phyloP scores from a whole-genome alignment of 768 basidiomycete species.

The Tricholoma terreum region DNA sequence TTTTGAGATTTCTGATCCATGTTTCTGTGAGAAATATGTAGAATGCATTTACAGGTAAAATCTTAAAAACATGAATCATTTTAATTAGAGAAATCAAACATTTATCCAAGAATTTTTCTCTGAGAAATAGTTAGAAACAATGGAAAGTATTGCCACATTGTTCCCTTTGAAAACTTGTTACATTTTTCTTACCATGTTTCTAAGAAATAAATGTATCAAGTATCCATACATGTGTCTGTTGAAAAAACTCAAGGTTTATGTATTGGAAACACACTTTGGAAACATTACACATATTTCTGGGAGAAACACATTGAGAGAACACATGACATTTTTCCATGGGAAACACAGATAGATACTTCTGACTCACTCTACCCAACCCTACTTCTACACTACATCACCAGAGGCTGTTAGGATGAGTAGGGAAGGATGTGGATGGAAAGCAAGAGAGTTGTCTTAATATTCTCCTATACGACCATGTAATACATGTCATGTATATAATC shows the following conservation, averaged over 20 bases:
- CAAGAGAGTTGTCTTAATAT: too few relatives aligned
- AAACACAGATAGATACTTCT: too few relatives aligned
- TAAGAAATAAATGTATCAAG: not conserved
- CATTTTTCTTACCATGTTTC: not conserved
- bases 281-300: too few relatives aligned
- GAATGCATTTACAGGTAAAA: not conserved
- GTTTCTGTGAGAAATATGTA: not conserved
- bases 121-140: too few relatives aligned
- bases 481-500: too few relatives aligned
- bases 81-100: not conserved
- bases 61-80: not conserved
- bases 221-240: not conserved
- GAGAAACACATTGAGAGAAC: too few relatives aligned
- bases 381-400: too few relatives aligned
- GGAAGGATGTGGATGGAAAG: too few relatives aligned
- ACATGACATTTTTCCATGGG: too few relatives aligned
- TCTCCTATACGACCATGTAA: too few relatives aligned
- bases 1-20: not conserved
- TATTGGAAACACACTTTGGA: not conserved
- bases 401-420: too few relatives aligned
- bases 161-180: not conserved
- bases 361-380: too few relatives aligned
- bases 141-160: not conserved
- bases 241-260: not conserved
- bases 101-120: not conserved